Evolutionary conservation across 257 asterid species (phyloP).

Genomic region (Orobanche coerulescens): DNA sequence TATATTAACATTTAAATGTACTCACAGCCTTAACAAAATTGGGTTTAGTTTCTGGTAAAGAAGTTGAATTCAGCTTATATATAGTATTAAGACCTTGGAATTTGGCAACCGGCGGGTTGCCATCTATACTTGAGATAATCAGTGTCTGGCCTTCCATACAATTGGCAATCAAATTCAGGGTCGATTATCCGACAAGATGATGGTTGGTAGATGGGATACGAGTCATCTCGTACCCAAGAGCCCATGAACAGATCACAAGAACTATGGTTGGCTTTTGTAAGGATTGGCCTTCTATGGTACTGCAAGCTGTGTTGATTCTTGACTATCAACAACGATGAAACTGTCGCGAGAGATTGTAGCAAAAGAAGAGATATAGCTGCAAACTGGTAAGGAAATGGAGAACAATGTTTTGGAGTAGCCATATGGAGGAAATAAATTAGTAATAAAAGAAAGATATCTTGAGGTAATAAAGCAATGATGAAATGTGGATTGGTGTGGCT

Average conservation of each 20-base stretch:
- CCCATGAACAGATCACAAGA: conserved; percentile 66
- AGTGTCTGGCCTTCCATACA: conserved; percentile 80
- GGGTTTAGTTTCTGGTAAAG: background rate
- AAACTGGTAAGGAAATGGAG: conserved; percentile 21
- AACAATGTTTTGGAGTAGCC: conserved; percentile 30
- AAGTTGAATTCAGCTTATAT: too few relatives aligned
- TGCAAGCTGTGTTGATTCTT: conserved; percentile 31
- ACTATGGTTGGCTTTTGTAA: conserved; percentile 42
- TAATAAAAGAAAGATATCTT: background rate
- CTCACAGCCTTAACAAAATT: too few relatives aligned
- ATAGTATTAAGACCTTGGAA: too few relatives aligned
- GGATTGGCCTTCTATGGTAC: conserved; percentile 35
- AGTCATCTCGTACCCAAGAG: conserved; percentile 65
- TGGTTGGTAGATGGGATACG: conserved; percentile 58
- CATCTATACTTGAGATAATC: conserved; percentile 77
- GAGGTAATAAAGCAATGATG: conserved; percentile 14
- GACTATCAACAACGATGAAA: conserved; percentile 39
- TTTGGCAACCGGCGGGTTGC: conserved; percentile 72
- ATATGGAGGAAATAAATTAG: conserved; percentile 29
- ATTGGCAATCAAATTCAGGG: conserved; percentile 62
- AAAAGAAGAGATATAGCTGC: conserved; percentile 26
- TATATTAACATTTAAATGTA: too few relatives aligned
- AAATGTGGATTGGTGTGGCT: too few relatives aligned
- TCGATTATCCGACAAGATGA: conserved; percentile 64
- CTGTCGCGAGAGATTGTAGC: conserved; percentile 20